Base-by-base conservation (phyloP, 1,139 yeast genomes). In the Scheffersomyces cryptocercus region DNA sequence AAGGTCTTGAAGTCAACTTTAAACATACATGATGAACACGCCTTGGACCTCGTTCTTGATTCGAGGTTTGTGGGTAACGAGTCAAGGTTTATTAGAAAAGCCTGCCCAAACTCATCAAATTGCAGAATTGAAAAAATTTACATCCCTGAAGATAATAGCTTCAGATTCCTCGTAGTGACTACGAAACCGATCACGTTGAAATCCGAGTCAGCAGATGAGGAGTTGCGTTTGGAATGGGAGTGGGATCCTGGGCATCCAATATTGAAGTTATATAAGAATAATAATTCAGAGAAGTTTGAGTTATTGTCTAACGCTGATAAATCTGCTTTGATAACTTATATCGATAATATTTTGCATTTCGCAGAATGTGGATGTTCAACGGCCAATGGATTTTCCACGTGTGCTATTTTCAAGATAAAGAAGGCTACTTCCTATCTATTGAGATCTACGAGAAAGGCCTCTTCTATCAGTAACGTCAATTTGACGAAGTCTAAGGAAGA, bases 191-290 rank as follows among this genome's bases (percentile, higher is more conserved):
- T 91, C 16, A 49, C 42, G 8, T 53, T 73, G 29, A 58, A 57
- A 33, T 48, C 62, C 2, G 69, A 64, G 4, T 47, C 51, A 5
- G 34, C 50, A 5, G 70, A 64, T 11, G 76, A 80, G 34, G 97
- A 91, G 61, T 66, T 91, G 31, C 77, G 95, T 1, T 66, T 88
- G 20, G 81, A 81, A 1, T 91, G 98, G 98, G 88, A 85, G 50
- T 91, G 97, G 96, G 96, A 90, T 59, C 59, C 65, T 4, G 54
- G 66, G 10, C 97, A 90, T 59, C 97, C 97, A 2, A 86, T 88
- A 32, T 68, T 70, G 44, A 75, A 74, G 51, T 64, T 87, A 46
- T 72, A 77, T 35, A 64, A 67, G 28, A 49, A 61, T 10, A 52
- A 64, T 36, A 47, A 38, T 26, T 48, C 51, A 3, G 73, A 65